These are phyloP conservation scores for Neocallimastix lanati DNA, from an alignment of 192 early-diverging fungal genomes.

Conservation along the genomic window DNA sequence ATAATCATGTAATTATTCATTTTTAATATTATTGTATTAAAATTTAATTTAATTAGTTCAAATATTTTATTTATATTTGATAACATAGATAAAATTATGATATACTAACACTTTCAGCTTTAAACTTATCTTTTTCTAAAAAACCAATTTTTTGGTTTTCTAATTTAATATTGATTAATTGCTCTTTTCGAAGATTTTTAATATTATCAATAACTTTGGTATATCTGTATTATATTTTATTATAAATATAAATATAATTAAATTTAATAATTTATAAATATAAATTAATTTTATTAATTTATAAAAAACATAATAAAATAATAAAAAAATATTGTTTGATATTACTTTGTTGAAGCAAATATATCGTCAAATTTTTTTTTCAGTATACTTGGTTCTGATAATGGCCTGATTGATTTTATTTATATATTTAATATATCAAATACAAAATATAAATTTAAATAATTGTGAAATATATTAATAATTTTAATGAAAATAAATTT, in stretches of 20 bases:
- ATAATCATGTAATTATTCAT: no score
- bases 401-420: constrained; percentile 43
- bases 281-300: neutral
- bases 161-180: constrained; percentile 37
- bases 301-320: neutral
- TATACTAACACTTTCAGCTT: constrained; percentile 42
- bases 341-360: constrained; percentile 69
- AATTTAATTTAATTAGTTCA: no score
- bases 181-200: constrained; percentile 53
- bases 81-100: no score
- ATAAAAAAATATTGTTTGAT: neutral
- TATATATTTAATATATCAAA: no score
- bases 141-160: constrained; percentile 41
- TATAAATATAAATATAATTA: no score
- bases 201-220: constrained; percentile 80
- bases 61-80: no score
- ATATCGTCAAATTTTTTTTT: constrained; percentile 99
- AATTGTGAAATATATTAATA: no score
- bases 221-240: constrained; percentile 48
- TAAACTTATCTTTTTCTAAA: constrained; percentile 45
- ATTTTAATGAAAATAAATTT: no score
- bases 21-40: no score
- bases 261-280: no score
- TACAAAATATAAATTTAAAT: no score
- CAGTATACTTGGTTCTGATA: constrained; percentile 62